Base-by-base conservation (phyloP, 2,329 filamentous ascomycete species). In the Hyphodiscus sp. region DNA sequence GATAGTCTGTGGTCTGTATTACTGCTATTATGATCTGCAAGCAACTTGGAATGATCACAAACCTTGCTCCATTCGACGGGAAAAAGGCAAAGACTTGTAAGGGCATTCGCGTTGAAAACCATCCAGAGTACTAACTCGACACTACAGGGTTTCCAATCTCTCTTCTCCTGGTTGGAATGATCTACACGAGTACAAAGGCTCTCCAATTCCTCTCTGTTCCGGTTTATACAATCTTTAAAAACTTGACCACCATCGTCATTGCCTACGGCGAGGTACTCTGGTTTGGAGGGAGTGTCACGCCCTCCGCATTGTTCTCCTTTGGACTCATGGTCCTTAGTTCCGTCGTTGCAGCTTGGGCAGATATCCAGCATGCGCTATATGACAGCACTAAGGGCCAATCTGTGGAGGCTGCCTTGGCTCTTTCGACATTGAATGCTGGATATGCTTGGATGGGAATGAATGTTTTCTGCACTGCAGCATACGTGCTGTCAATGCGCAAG, bases 141-240 rank as follows among this genome's bases (percentile, higher is more conserved):
- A 53, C 51, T 13, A 47, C 64, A 95, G 90, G 91, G 94, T 96
- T 97, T 68, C 94, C 94, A 47, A 90, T 99, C 66, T 95, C 94
- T 54, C 77, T 96, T 52, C 87, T 97, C 58, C 85, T 99, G 60
- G 94, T 97, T 68, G 91, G 91, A 69, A 99, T 97, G 94, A 97
- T 99, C 73, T 99, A 97, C 75, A 97, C 94, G 52, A 86, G 90
- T 67, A 94, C 89, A 67, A 96, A 96, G 76, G 91, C 94, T 19
- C 83, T 99, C 45, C 91, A 96, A 73, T 97, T 86, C 73, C 87
- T 99, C 57, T 96, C 91, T 30, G 95, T 99, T 52, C 94, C 94
- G 20, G 94, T 99, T 23, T 99, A 99, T 75, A 99, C 94, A 52
- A 99, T 99, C 70, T 99, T 99, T 81, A 99, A 99, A 81, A 99